A percentile compares a stretch with the other conserved stretches of the same genome.
Evolutionary conservation across 2,329 filamentous ascomycete genomes (phyloP).

Genomic region (Pseudocercospora musae): DNA sequence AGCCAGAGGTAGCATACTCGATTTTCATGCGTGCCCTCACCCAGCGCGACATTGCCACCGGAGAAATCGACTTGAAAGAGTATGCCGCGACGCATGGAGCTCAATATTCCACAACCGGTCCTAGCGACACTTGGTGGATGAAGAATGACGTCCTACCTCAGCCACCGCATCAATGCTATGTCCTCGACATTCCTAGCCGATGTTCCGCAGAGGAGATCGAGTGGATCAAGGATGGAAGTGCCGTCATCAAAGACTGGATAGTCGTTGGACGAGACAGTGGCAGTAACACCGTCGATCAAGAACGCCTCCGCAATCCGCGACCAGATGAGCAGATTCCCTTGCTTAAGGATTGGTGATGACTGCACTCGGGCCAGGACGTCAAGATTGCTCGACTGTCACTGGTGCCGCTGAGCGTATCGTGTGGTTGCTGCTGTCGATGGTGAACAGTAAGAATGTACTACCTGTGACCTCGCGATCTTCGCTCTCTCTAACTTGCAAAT

Average conservation of each 20-base stretch:
- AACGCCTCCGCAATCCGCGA: neutral
- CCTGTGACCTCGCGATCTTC: neutral
- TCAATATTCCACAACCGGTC: slow-evolving; percentile 27
- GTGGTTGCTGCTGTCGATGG: neutral
- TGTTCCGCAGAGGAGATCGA: slow-evolving; percentile 31
- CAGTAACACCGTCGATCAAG: neutral
- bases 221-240: slow-evolving; percentile 31
- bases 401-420: too few relatives aligned
- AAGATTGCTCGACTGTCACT: neutral
- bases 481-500: neutral
- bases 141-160: slow-evolving; percentile 31
- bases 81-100: slow-evolving; percentile 11
- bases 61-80: slow-evolving; percentile 24
- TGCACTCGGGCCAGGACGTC: neutral
- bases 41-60: slow-evolving; percentile 38
- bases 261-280: slow-evolving; percentile 25
- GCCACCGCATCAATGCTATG: slow-evolving; percentile 29
- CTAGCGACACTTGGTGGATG: slow-evolving; percentile 33
- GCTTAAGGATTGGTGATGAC: neutral
- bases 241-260: slow-evolving; percentile 33
- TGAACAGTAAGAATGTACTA: neutral
- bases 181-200: slow-evolving; percentile 14
- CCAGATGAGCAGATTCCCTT: neutral
- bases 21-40: slow-evolving; percentile 39
- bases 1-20: slow-evolving; percentile 38